Conservation (phyloP, 495 filamentous ascomycete species). For the Aspergillus cavernicola region DNA sequence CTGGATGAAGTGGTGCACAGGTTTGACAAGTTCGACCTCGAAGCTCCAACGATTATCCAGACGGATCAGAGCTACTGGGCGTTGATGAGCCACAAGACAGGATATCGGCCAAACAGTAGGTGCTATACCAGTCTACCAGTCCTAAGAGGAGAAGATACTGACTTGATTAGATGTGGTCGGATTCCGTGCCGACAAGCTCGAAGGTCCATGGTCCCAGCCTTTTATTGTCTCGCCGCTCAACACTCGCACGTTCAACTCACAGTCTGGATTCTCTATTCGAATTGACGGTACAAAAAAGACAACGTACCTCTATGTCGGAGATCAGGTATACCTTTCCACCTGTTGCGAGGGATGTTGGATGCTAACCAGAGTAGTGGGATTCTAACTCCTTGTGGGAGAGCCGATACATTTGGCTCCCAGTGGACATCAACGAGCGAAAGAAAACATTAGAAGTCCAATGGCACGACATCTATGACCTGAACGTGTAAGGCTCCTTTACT, state of each 20-base stretch:
- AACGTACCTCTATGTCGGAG: constrained; percentile 48
- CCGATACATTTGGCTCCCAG: constrained; percentile 51
- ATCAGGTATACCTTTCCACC: constrained; percentile 9
- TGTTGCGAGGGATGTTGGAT: neutral
- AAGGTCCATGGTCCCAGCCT: constrained; percentile 51
- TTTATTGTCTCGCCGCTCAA: constrained; percentile 45
- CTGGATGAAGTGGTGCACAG: constrained; percentile 21
- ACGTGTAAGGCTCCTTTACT: constrained; percentile 14
- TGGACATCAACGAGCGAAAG: constrained; percentile 31
- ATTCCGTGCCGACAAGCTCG: constrained; percentile 31
- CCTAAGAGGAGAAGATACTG: no score
- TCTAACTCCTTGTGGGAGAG: constrained; percentile 49
- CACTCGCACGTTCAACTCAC: constrained; percentile 49
- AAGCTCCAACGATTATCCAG: constrained; percentile 26
- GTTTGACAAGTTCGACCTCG: constrained; percentile 26
- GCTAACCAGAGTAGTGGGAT: constrained; percentile 46
- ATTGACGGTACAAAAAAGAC: constrained; percentile 45
- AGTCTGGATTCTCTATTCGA: constrained; percentile 46
- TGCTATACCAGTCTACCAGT: neutral
- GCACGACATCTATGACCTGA: constrained; percentile 27
- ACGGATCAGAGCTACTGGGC: constrained; percentile 27
- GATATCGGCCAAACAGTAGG: constrained; percentile 26
- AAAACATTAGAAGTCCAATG: constrained; percentile 22
- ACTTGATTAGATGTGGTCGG: constrained; percentile 21
- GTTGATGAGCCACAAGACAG: constrained; percentile 29